Conservation (phyloP, 2,329 filamentous ascomycete species). For the Epichloe aotearoae region DNA sequence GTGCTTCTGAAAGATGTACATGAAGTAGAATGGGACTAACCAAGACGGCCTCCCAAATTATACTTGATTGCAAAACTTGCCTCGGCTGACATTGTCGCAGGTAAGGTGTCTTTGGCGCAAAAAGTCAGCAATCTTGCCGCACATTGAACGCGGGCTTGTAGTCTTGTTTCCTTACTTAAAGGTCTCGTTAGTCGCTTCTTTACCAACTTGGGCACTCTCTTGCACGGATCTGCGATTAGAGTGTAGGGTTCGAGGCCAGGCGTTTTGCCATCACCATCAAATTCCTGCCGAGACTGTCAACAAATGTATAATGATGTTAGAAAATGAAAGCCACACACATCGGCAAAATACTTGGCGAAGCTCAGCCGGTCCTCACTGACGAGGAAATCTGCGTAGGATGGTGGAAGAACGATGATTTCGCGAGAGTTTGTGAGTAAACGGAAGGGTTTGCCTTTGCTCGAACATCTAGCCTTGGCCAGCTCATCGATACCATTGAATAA, state of each 20-base stretch:
- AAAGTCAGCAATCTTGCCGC: neutral
- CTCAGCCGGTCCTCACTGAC: constrained; percentile 3
- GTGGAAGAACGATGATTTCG: constrained; percentile 6
- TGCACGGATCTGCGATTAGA: constrained; percentile 6
- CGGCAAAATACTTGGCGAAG: constrained; percentile 7
- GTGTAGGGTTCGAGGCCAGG: constrained; percentile 6
- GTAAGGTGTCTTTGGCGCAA: constrained; percentile 1
- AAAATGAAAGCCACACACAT: neutral
- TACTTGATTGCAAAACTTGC: constrained; percentile 5
- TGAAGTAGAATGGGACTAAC: neutral
- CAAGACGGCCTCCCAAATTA: constrained; percentile 1
- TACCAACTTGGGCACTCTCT: constrained; percentile 3
- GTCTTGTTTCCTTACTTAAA: constrained; percentile 1
- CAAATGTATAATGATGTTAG: neutral
- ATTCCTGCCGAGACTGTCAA: constrained; percentile 3
- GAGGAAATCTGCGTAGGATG: constrained; percentile 5
- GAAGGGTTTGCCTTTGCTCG: constrained; percentile 2
- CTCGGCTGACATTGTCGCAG: constrained; percentile 5
- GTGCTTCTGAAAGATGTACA: too few species aligned
- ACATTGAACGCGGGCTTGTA: neutral
- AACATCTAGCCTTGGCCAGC: constrained; percentile 3
- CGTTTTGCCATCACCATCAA: constrained; percentile 7
- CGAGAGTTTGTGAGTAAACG: constrained; percentile 7
- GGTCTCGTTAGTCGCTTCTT: constrained; percentile 7
- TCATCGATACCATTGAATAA: constrained; percentile 5